These are phyloP conservation scores for Saccharum hybrid DNA, from an alignment of 202 grass and related monocot species.

Conservation along the genomic window DNA sequence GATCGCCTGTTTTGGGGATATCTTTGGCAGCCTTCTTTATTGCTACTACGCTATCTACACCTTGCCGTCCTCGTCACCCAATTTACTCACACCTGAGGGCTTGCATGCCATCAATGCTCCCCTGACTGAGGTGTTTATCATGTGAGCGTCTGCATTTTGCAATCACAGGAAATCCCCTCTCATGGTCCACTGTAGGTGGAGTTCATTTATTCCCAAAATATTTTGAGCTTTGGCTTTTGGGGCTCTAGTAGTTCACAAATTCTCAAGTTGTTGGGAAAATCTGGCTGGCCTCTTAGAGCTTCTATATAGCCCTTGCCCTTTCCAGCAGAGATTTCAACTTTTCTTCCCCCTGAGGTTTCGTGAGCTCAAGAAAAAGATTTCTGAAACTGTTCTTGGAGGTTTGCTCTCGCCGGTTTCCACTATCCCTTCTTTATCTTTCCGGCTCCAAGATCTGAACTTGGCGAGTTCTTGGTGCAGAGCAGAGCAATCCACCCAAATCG, in stretches of 20 bases:
- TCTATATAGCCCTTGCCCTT: conserved; percentile 1
- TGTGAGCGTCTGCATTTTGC: conserved; percentile 38
- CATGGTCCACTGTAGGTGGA: conserved; percentile 32
- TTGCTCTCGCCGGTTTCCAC: conserved; percentile 2
- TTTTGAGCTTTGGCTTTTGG: conserved; percentile 25
- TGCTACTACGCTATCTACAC: conserved; percentile 8
- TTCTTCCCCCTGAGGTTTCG: neutral
- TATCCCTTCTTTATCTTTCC: conserved; percentile 10
- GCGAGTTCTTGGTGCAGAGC: conserved; percentile 17
- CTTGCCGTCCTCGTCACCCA: conserved; percentile 34
- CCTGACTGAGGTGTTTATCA: conserved; percentile 24
- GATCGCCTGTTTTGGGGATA: neutral
- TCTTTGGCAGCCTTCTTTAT: conserved; percentile 43
- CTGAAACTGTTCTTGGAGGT: conserved; percentile 36
- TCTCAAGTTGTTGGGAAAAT: conserved; percentile 7
- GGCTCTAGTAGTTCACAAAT: conserved; percentile 26
- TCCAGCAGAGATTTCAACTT: conserved; percentile 28
- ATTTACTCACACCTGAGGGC: conserved; percentile 41
- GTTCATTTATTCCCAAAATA: conserved; percentile 58
- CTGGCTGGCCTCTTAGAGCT: neutral
- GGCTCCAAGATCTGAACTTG: conserved; percentile 53
- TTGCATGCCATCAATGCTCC: conserved; percentile 46
- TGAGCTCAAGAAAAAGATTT: neutral
- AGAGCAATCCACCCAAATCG: conserved; percentile 11
- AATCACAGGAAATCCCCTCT: conserved; percentile 47